Conservation (phyloP, 768 basidiomycete genomes). For the Cytidiella melzeri region DNA sequence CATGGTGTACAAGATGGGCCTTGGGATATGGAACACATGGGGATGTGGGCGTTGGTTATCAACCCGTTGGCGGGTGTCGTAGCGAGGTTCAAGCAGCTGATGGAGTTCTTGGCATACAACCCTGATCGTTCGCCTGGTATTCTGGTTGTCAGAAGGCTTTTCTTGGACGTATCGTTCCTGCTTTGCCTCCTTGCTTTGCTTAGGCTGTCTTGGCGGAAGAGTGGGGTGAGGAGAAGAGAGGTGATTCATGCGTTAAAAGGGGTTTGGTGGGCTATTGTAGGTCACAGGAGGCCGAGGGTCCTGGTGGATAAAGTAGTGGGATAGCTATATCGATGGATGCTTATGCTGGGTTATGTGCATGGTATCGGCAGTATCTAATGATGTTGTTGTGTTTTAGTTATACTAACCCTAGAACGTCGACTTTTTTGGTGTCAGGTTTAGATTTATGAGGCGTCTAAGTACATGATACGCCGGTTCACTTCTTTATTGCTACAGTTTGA, state of each 20-base stretch:
- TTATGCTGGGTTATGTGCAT: not conserved
- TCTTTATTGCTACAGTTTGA: no score
- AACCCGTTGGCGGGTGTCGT: slow-evolving; percentile 55
- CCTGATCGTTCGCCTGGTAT: slow-evolving; percentile 59
- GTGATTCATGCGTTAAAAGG: slow-evolving; percentile 57
- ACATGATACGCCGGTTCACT: no score
- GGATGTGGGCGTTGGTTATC: slow-evolving; percentile 74
- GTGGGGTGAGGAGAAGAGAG: slow-evolving; percentile 63
- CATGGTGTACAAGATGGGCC: slow-evolving; percentile 3
- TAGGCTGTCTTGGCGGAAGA: slow-evolving; percentile 58
- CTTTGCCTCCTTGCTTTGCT: slow-evolving; percentile 55
- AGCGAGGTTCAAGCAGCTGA: slow-evolving; percentile 41
- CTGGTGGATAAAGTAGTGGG: slow-evolving; percentile 42
- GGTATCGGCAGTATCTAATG: no score
- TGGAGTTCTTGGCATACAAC: slow-evolving; percentile 52
- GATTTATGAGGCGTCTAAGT: no score
- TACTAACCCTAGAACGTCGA: no score
- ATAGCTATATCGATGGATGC: not conserved
- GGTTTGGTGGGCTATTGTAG: slow-evolving; percentile 67
- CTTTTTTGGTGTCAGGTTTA: no score
- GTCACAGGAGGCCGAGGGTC: slow-evolving; percentile 37
- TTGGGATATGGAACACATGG: slow-evolving; percentile 58
- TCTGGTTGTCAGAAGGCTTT: slow-evolving; percentile 65
- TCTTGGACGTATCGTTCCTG: slow-evolving; percentile 74
- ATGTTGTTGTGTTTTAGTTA: no score